Evolutionary conservation across 179 eudicot species (phyloP).

Genomic region (Beta macrorhiza): DNA sequence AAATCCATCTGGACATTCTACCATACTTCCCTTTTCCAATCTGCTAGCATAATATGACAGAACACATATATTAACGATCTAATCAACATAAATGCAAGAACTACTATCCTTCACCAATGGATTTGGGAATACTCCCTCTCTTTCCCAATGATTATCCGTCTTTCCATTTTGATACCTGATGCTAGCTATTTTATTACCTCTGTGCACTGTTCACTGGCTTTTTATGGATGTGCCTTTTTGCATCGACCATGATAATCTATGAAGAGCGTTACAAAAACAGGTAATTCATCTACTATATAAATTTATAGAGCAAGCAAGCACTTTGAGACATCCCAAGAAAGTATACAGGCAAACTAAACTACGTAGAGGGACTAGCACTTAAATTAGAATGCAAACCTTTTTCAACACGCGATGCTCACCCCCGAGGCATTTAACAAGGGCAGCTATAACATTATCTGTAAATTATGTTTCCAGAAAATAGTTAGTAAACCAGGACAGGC

Average conservation of each 20-base stretch:
- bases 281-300: too few relatives aligned
- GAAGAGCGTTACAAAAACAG: too few relatives aligned
- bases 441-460: conserved; percentile 62
- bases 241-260: too few relatives aligned
- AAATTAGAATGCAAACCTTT: conserved; percentile 50
- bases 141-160: neutral
- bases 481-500: neutral
- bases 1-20: neutral
- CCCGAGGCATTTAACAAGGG: conserved; percentile 68
- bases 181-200: neutral
- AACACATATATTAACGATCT: neutral
- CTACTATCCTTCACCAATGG: neutral
- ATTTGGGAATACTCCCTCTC: neutral
- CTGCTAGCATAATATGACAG: neutral
- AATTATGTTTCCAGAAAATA: neutral
- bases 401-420: conserved; percentile 94
- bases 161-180: neutral
- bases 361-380: neutral
- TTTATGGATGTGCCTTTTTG: too few relatives aligned
- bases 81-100: neutral
- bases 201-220: neutral
- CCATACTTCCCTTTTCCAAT: neutral
- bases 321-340: neutral
- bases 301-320: neutral
- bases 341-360: neutral